Conservation (phyloP, 2,329 filamentous ascomycete genomes). For the Colletotrichum cereale region DNA sequence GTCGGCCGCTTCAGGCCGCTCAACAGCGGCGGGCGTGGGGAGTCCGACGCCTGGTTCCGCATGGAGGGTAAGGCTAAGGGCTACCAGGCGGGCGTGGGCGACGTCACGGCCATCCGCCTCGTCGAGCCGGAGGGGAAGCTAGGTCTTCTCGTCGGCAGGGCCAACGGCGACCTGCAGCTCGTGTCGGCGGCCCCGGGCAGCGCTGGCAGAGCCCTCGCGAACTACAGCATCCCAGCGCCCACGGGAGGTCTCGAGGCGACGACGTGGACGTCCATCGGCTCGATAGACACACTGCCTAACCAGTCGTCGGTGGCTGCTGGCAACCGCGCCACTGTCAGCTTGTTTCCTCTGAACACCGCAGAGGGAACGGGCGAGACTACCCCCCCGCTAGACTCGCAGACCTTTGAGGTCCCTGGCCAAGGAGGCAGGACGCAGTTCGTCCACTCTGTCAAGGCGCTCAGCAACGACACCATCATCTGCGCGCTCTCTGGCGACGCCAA, state of each 20-base stretch:
- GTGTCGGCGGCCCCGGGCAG: conserved; percentile 53
- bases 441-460: conserved; percentile 60
- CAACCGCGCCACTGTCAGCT: conserved; percentile 37
- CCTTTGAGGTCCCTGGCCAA: conserved; percentile 35
- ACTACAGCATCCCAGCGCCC: conserved; percentile 44
- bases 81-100: conserved; percentile 60
- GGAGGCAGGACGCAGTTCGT: conserved; percentile 44
- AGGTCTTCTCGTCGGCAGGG: conserved; percentile 60
- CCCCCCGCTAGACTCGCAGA: conserved; percentile 28
- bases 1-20: conserved; percentile 56
- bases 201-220: conserved; percentile 46
- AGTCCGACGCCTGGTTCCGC: conserved; percentile 40
- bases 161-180: conserved; percentile 62
- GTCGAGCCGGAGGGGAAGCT: conserved; percentile 51
- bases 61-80: conserved; percentile 54
- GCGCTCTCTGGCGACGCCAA: conserved; percentile 56
- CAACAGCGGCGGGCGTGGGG: conserved; percentile 35
- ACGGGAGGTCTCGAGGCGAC: conserved; percentile 47
- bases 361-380: not conserved
- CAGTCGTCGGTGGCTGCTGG: conserved; percentile 37
- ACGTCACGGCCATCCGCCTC: conserved; percentile 62
- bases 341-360: conserved; percentile 38
- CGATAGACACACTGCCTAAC: conserved; percentile 34
- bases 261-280: conserved; percentile 45
- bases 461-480: conserved; percentile 58